A percentile compares a stretch with the other conserved stretches of the same genome.
phyloP scores from a whole-genome alignment of 345 rosid species.

The Mangifera indica region DNA sequence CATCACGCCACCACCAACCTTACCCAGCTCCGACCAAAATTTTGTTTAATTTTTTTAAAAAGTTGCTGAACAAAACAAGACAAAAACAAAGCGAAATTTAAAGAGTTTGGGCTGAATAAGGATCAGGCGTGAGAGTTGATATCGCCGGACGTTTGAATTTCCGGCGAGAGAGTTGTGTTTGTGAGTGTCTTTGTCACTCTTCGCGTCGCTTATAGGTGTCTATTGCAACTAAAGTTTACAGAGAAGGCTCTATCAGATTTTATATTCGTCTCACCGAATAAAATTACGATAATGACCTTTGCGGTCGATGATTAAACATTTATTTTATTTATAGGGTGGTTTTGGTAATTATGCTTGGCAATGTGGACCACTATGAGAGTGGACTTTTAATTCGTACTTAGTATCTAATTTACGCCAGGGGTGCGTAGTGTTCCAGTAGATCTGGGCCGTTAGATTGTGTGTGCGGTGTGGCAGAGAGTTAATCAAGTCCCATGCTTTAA shows the following conservation, averaged over 20 bases:
- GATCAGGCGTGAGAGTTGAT: not conserved
- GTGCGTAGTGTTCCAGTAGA: constrained; percentile 26
- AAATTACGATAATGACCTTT: constrained; percentile 29
- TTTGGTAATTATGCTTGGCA: constrained; percentile 1
- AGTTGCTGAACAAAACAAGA: not conserved
- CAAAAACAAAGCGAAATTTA: not conserved
- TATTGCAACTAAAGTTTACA: constrained; percentile 36
- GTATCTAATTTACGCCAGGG: constrained; percentile 28
- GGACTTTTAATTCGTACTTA: constrained; percentile 10
- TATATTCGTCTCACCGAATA: constrained; percentile 17
- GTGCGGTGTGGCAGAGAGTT: constrained; percentile 37
- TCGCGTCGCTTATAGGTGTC: constrained; percentile 1
- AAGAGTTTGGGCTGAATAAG: not conserved
- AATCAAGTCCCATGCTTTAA: constrained; percentile 37
- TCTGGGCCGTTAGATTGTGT: not conserved
- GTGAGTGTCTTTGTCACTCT: too few species aligned
- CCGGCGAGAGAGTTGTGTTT: constrained; percentile 17
- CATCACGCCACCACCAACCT: constrained; percentile 48
- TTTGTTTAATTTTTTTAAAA: not conserved
- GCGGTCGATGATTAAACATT: too few species aligned
- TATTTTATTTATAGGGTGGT: not conserved
- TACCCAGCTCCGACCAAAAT: constrained; percentile 17
- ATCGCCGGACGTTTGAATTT: constrained; percentile 21
- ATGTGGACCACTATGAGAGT: not conserved
- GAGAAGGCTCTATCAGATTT: constrained; percentile 20